These are phyloP conservation scores for Cystobasidium tubakii DNA, from an alignment of 768 basidiomycete genomes.

Conservation along the genomic window DNA sequence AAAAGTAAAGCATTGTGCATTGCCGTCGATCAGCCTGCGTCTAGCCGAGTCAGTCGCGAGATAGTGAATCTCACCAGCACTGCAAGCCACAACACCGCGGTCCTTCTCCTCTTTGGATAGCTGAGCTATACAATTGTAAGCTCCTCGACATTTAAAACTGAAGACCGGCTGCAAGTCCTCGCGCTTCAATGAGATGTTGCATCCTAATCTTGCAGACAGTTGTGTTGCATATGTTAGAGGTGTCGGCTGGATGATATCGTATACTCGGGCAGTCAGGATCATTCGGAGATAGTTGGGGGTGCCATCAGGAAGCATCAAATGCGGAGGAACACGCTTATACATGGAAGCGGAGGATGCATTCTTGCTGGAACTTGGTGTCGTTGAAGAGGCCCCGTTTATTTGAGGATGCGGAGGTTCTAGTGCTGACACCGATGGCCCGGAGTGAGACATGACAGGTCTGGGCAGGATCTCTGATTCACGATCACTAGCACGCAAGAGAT, in stretches of 20 bases:
- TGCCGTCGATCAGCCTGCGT: background rate
- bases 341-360: conserved; percentile 26
- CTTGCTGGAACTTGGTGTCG: background rate
- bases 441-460: background rate
- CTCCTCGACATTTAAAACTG: conserved; percentile 96
- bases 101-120: conserved; percentile 81
- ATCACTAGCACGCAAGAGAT: no score
- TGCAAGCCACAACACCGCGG: conserved; percentile 97
- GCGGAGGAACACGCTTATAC: conserved; percentile 58
- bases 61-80: conserved; percentile 74
- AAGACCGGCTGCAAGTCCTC: conserved; percentile 93
- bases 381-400: background rate
- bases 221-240: conserved; percentile 81
- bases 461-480: no score
- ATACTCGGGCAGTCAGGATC: conserved; percentile 80
- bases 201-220: conserved; percentile 79
- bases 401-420: background rate
- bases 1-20: background rate
- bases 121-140: conserved; percentile 96
- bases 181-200: conserved; percentile 90
- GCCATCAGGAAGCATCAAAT: conserved; percentile 61
- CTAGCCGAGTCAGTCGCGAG: background rate
- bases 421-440: background rate
- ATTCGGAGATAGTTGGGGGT: conserved; percentile 81
- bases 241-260: conserved; percentile 74